Percentiles rank a stretch among this genome's conserved stretches.
Evolutionary conservation across 1,284 basidiomycete genomes (phyloP).

Genomic region (Apiotrichum veenhuisii): DNA sequence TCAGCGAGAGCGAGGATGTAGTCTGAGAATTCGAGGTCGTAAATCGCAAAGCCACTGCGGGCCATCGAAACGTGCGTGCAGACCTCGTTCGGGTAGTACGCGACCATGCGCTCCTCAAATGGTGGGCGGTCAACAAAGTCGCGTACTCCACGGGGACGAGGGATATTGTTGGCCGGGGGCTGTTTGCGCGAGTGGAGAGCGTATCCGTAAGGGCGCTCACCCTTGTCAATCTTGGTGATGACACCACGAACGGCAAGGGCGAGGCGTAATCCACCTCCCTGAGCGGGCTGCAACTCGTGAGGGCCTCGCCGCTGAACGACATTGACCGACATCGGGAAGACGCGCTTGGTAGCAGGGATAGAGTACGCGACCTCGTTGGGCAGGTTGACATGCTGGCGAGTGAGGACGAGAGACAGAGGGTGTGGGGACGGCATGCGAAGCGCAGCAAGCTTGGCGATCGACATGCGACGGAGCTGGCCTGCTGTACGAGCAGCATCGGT

Average conservation of each 20-base stretch:
- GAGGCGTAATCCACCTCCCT: conserved; percentile 30
- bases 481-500: conserved; percentile 14
- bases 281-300: conserved; percentile 22
- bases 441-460: conserved; percentile 33
- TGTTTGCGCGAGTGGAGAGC: conserved; percentile 8
- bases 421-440: conserved; percentile 43
- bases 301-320: conserved; percentile 1
- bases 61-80: conserved; percentile 40
- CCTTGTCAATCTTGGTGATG: conserved; percentile 30
- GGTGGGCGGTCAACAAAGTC: conserved; percentile 42
- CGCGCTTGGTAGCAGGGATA: conserved; percentile 33
- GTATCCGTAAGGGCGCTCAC: conserved; percentile 23
- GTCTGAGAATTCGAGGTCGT: conserved; percentile 40
- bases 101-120: conserved; percentile 41
- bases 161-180: conserved; percentile 8
- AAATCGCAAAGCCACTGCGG: conserved; percentile 38
- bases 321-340: conserved; percentile 44
- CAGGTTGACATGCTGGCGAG: conserved; percentile 33
- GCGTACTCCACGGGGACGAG: conserved; percentile 31
- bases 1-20: conserved; percentile 36
- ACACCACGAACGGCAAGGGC: conserved; percentile 29
- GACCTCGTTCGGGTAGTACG: conserved; percentile 29
- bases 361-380: conserved; percentile 42
- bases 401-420: conserved; percentile 34
- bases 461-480: conserved; percentile 34